phyloP scores from a whole-genome alignment of 2,329 filamentous ascomycete species.

The Aspergillus sp. region DNA sequence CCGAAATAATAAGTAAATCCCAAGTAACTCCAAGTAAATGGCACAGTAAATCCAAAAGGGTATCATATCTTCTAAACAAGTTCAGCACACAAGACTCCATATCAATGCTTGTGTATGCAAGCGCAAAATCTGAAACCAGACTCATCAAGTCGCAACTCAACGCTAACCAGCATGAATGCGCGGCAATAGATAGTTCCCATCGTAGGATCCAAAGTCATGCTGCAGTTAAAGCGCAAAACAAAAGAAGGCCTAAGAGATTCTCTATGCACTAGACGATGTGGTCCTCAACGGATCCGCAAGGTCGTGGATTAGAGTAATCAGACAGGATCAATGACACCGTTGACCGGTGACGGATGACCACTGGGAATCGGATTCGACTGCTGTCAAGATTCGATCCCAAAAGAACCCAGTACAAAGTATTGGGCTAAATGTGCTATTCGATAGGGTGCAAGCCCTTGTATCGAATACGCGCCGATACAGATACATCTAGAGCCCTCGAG shows the following conservation, averaged over 20 bases:
- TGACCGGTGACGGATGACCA: background rate
- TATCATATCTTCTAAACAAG: constrained; percentile 16
- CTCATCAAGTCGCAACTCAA: background rate
- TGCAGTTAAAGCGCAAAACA: background rate
- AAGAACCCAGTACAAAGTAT: background rate
- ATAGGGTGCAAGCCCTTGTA: background rate
- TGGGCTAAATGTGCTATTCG: background rate
- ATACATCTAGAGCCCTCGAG: background rate
- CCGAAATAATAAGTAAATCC: background rate
- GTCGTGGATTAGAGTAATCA: background rate
- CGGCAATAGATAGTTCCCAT: background rate
- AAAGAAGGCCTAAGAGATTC: background rate
- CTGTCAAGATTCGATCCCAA: background rate
- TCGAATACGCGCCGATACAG: background rate
- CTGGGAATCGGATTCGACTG: background rate
- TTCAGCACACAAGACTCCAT: constrained; percentile 12
- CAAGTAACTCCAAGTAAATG: background rate
- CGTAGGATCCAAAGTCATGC: background rate
- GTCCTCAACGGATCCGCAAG: background rate
- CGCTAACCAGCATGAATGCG: background rate
- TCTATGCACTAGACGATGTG: background rate
- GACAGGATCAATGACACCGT: background rate
- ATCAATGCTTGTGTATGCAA: constrained; percentile 6
- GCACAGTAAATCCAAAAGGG: constrained; percentile 7
- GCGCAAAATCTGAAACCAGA: background rate